A percentile compares a stretch with the other conserved stretches of the same genome.
Conservation (phyloP, 1,284 basidiomycete species). For the Neonothopanus nambi region DNA sequence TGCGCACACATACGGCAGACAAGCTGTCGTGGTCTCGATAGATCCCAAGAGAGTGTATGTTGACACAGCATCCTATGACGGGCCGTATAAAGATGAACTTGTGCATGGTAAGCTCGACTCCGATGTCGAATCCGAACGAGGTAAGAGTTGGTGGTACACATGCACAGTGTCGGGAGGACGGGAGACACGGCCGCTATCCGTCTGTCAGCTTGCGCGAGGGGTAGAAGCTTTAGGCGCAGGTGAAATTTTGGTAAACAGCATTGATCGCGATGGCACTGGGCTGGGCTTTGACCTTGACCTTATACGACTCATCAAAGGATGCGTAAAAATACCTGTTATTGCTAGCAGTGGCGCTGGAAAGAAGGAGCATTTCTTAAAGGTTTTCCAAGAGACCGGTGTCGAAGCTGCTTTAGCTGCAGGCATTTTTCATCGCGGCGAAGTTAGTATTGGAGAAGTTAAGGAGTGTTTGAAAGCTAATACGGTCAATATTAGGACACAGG, state of each 20-base stretch:
- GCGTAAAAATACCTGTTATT: conserved; percentile 89
- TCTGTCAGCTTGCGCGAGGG: conserved; percentile 87
- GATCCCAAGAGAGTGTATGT: conserved; percentile 93
- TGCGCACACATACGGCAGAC: conserved; percentile 87
- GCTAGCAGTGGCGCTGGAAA: conserved; percentile 93
- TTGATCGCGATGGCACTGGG: conserved; percentile 95
- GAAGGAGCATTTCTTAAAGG: conserved; percentile 81
- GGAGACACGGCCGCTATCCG: conserved; percentile 87
- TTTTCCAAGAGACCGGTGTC: conserved; percentile 78
- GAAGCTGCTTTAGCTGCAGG: conserved; percentile 97
- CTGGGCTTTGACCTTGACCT: conserved; percentile 92
- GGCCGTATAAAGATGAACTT: conserved; percentile 70
- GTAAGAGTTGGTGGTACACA: conserved; percentile 97
- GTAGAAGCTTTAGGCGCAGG: conserved; percentile 92
- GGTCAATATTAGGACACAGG: conserved; percentile 49
- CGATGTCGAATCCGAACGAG: conserved; percentile 53
- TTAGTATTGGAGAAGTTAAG: conserved; percentile 76
- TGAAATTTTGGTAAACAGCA: conserved; percentile 94
- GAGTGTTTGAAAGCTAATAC: conserved; percentile 46
- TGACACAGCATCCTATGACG: conserved; percentile 63
- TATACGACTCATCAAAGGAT: conserved; percentile 72
- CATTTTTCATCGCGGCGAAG: conserved; percentile 94
- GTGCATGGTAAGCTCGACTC: conserved; percentile 54
- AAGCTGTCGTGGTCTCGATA: conserved; percentile 97
- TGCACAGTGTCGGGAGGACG: conserved; percentile 96